Evolutionary conservation across 768 basidiomycete genomes (phyloP).

Genomic region (Pulveroboletus ravenelii): DNA sequence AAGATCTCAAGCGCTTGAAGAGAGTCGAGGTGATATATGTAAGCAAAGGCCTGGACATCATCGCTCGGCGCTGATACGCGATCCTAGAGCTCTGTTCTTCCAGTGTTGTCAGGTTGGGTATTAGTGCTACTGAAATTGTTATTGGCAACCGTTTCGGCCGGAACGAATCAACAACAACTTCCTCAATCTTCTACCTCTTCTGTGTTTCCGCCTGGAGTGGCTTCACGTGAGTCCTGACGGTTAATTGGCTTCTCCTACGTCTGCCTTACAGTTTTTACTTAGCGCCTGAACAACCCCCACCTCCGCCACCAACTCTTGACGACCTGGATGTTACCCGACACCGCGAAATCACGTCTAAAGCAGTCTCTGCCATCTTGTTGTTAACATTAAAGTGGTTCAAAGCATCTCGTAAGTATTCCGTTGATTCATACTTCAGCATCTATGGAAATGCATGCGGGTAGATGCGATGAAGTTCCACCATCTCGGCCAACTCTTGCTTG

Average conservation of each 20-base stretch:
- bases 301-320: slow-evolving; percentile 73
- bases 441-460: slow-evolving; percentile 29
- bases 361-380: slow-evolving; percentile 90
- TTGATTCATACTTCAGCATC: not conserved
- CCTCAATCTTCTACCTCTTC: slow-evolving; percentile 67
- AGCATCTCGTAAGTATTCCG: slow-evolving; percentile 74
- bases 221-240: slow-evolving; percentile 48
- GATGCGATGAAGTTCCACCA: slow-evolving; percentile 99
- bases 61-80: not conserved
- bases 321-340: slow-evolving; percentile 93
- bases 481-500: slow-evolving; percentile 89
- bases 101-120: slow-evolving; percentile 85
- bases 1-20: slow-evolving; percentile 82
- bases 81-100: slow-evolving; percentile 72
- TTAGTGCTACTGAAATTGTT: slow-evolving; percentile 89
- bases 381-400: slow-evolving; percentile 97
- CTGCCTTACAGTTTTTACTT: slow-evolving; percentile 7
- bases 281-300: slow-evolving; percentile 61
- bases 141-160: slow-evolving; percentile 87
- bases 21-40: slow-evolving; percentile 94
- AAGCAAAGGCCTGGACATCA: slow-evolving; percentile 25
- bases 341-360: slow-evolving; percentile 96
- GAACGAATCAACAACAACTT: slow-evolving; percentile 47
- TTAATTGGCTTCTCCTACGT: not conserved
- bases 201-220: slow-evolving; percentile 66